Conservation (phyloP, 176 grass and related monocot species). For the Aegilops bicornis region DNA sequence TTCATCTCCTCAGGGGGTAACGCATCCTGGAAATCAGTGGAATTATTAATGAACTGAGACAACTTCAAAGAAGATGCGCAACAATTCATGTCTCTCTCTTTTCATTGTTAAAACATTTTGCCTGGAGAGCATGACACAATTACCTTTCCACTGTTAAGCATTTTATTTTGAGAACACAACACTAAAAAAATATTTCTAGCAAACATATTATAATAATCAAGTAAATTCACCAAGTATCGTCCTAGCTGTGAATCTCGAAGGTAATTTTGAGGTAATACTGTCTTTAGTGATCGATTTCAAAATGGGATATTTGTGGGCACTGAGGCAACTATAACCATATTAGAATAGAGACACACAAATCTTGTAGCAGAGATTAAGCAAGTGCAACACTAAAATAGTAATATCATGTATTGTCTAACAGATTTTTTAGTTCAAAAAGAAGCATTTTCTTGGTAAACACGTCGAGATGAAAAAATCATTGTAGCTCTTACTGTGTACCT, state of each 20-base stretch:
- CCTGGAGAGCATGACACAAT: not conserved
- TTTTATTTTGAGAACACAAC: not conserved
- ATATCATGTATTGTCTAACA: not conserved
- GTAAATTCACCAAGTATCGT: not conserved
- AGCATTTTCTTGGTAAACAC: not conserved
- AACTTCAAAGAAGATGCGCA: not conserved
- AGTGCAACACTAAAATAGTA: not conserved
- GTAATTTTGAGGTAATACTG: not conserved
- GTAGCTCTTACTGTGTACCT: constrained; percentile 46
- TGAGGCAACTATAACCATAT: not conserved
- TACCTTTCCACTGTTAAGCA: not conserved
- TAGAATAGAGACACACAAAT: not conserved
- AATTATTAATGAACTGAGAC: constrained; percentile 19
- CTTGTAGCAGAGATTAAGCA: not conserved
- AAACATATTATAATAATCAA: constrained; percentile 8
- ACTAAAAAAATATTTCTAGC: not conserved
- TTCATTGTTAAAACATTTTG: not conserved
- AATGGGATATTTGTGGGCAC: not conserved
- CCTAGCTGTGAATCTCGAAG: constrained; percentile 6
- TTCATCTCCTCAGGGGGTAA: constrained; percentile 86
- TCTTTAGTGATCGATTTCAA: constrained; percentile 5
- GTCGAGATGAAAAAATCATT: not conserved
- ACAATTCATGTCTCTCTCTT: not conserved
- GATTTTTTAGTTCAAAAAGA: not conserved
- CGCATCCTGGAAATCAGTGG: constrained; percentile 66